Percentiles rank a stretch among this genome's conserved stretches.
Evolutionary conservation across 1,139 yeast species (phyloP).

Genomic region (Lodderomyces beijingensis): DNA sequence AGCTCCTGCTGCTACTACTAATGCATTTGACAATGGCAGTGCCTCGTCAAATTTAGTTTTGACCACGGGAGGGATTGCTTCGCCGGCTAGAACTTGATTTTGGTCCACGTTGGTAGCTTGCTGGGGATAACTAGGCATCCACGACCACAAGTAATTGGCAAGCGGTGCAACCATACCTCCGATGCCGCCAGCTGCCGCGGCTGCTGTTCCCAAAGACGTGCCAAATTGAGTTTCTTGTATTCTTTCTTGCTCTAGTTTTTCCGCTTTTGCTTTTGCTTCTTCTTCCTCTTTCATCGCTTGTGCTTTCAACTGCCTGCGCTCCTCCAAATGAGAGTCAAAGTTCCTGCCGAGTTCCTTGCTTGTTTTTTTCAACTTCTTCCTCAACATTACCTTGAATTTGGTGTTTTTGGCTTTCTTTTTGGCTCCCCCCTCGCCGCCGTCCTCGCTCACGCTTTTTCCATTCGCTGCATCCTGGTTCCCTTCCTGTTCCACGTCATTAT

Average conservation of each 20-base stretch:
- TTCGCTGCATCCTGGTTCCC: constrained; percentile 4
- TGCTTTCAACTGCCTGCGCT: constrained; percentile 12
- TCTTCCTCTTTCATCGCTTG: constrained; percentile 9
- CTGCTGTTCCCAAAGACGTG: not conserved
- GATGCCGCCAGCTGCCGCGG: too few species aligned
- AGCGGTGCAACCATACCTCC: constrained; percentile 7
- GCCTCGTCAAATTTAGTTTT: constrained; percentile 2
- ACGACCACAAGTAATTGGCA: constrained; percentile 37
- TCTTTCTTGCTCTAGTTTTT: constrained; percentile 1
- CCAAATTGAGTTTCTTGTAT: not conserved
- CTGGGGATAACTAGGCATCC: constrained; percentile 28
- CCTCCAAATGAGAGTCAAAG: constrained; percentile 20
- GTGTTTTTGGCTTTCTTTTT: constrained; percentile 19
- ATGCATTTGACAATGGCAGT: not conserved
- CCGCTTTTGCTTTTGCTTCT: constrained; percentile 4
- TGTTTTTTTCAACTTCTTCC: constrained; percentile 22
- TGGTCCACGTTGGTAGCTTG: constrained; percentile 3
- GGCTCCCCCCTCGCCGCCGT: constrained; percentile 14
- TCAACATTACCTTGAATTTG: constrained; percentile 23
- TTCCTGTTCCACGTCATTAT: not conserved
- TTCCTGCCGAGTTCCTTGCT: constrained; percentile 32
- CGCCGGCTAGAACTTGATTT: constrained; percentile 6
- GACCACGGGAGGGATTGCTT: not conserved
- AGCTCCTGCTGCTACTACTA: not conserved
- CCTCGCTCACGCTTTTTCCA: constrained; percentile 2